Evolutionary conservation across 1,139 yeast species (phyloP).

Genomic region (Taphrina pruni): DNA sequence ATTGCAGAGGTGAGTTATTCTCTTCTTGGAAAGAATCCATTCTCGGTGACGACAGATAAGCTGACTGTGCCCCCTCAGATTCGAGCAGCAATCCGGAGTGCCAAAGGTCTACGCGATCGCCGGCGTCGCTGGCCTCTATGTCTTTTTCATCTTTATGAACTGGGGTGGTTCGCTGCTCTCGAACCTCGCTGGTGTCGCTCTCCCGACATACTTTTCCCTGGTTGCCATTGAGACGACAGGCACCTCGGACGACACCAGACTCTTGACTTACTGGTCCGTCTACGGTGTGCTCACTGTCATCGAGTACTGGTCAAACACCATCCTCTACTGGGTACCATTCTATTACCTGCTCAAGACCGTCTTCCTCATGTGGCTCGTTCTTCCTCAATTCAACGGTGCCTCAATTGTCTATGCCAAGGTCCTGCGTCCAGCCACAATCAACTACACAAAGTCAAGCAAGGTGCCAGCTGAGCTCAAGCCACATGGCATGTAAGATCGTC

Average conservation of each 20-base stretch:
- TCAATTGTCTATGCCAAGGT: conserved; percentile 65
- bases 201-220: conserved; percentile 90
- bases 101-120: conserved; percentile 88
- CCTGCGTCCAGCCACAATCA: conserved; percentile 62
- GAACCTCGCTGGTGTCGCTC: conserved; percentile 85
- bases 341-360: conserved; percentile 92
- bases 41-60: conserved; percentile 12
- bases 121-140: conserved; percentile 68
- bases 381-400: conserved; percentile 90
- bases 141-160: conserved; percentile 68
- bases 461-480: conserved; percentile 41
- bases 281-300: conserved; percentile 86
- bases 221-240: conserved; percentile 76
- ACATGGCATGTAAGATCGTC: conserved; percentile 26
- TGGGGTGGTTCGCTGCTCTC: conserved; percentile 84
- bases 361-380: conserved; percentile 83
- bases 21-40: background rate
- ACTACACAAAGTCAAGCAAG: conserved; percentile 27
- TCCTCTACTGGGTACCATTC: conserved; percentile 89
- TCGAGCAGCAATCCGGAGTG: conserved; percentile 55
- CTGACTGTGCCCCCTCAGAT: conserved; percentile 6
- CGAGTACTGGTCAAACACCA: conserved; percentile 94
- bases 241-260: conserved; percentile 72
- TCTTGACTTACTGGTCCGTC: conserved; percentile 73
- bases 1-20: conserved; percentile 20